Evolutionary conservation across 768 basidiomycete genomes (phyloP), one percentile per base, ranked within the genome.

Genomic region (Phylloporus sp.): DNA sequence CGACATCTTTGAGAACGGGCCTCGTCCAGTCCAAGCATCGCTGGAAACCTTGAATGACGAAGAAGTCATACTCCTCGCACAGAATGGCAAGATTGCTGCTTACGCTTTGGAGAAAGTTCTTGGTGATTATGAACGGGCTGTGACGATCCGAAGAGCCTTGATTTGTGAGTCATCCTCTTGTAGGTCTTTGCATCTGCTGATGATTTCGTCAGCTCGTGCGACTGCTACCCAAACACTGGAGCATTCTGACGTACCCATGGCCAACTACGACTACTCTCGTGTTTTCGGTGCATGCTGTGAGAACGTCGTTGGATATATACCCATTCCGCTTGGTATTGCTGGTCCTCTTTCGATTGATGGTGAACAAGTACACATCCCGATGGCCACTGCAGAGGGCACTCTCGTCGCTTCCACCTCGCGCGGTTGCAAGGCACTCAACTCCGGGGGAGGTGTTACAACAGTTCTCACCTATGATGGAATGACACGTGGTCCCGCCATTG

Each of bases 381-480:
- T 99, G 97, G 97, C 97, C 38, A 99, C 97, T 5, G 95, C 97
- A n/a, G 97, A 99, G 69, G 97, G 97, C 53, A 98, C 97, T 0
- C 83, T 99, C 49, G 95, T 98, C 54, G 97, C 97, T 0, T 98
- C 95, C 6, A 90, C 95, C 0, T 97, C 95, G 0, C 86, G 97
- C 55, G 97, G 95, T 7, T 97, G 93, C 75, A 99, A 98, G 71
- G 97, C 97, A 0, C 84, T 98, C 60, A 98, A 99, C 66, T 84
- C 92, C 2, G 91, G 91, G 43, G 95, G 95, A 47, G 97, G 97
- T 28, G 95, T 97, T 2, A 87, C 86, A 0, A 98, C 95, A 4
- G 95, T 97, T 16, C 73, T 99, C 56, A 91, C 85, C 2, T 77
- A 88, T 57, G 95, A 99, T 64, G 94, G 78, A 6, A 98, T 99